Base-by-base conservation (phyloP, 1,284 basidiomycete genomes). In the Pascua guehoae region DNA sequence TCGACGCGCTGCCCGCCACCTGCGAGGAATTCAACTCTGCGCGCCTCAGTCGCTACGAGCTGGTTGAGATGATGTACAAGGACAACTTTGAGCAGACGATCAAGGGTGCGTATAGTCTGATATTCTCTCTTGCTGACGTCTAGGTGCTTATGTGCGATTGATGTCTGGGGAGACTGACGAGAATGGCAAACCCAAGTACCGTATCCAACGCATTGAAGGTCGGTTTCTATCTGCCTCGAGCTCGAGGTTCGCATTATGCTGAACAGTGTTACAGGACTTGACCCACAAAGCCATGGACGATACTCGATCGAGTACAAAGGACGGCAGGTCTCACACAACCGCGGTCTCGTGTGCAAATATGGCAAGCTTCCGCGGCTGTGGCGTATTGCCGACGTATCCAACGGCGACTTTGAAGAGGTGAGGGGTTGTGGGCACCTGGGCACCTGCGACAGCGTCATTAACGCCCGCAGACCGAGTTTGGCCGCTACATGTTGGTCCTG, bases 101-200 rank as follows among this genome's bases (percentile, higher is more conserved):
- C 32, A 57, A 47, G 1, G 69, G 69, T 70, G 45, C 48, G 66
- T 57, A 12, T 0, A n/a, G 1, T 9, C 16, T 44, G 15, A 10
- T 12, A 12, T 7, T 16, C 12, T 8, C n/a, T 17, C 24, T 12
- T 40, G 16, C 52, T 54, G 16, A 41, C 41, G 24, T 8, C 7
- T 65, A 91, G 91, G 86, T 49, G 83, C 84, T 24, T 94, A 85
- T 82, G 89, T 94, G 7, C 83, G 90, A 18, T 87, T 88, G 67
- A 80, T 89, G 44, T 85, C 88, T 64, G 54, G 50, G 0, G 70
- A 73, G 17, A 64, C 78, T 4, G 80, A 83, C 43, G 81, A 83
- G 51, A 75, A 79, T 8, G 81, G 81, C 8, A 70, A 81, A 57
- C 80, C 82, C n/a, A 82, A 88, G 40, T 96, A 96, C 75, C 84